Base-by-base conservation (phyloP, 202 grass and related monocot genomes). In the Dendrocalamus latiflorus region DNA sequence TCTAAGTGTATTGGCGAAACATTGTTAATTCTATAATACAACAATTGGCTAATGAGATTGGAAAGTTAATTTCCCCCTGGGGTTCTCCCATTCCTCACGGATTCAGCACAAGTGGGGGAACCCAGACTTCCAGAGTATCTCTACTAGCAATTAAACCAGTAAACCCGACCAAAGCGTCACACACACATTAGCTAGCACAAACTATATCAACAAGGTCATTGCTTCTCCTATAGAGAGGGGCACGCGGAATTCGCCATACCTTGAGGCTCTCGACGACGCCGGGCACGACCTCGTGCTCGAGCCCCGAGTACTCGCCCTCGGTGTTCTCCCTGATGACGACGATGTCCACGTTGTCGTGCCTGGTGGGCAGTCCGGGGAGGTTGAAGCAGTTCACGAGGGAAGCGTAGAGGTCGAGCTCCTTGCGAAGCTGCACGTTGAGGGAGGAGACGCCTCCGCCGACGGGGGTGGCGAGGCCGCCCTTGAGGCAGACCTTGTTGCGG, bases 251-350 rank as follows among this genome's bases (percentile, higher is more conserved):
- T 69, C 22, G 11, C 21, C 70, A 49, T 86, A 93, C 94, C 87
- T 97, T 93, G 69, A 97, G 89, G 91, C 86, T 93, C 85, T 97
- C 89, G 16, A 97, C 91, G 74, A 97, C 94, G 75, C 89, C 91
- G 6, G 94, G 94, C 10, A 97, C 91, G 78, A 97, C 91, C 75
- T 91, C 94, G 54, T 97, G 94, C 82, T 97, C 91, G 28, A 97
- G 91, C 24, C 94, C 94, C 45, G 91, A 93, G 83, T 97, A 97
- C 82, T 97, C 91, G 6, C 91, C 94, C 70, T 97, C 94, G 30
- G 94, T 97, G 75, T 97, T 97, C 85, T 97, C 94, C 76, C 94
- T 97, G 75, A 97, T 97, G 78, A 97, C 89, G 48, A 97, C 94
- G 75, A 97, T 97, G 81, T 97, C 91, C 28, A 97, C 94, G 62